A percentile compares a stretch with the other conserved stretches of the same genome.
Conservation (phyloP, 1,284 basidiomycete species). For the Pseudozyma tsukubaensis region DNA sequence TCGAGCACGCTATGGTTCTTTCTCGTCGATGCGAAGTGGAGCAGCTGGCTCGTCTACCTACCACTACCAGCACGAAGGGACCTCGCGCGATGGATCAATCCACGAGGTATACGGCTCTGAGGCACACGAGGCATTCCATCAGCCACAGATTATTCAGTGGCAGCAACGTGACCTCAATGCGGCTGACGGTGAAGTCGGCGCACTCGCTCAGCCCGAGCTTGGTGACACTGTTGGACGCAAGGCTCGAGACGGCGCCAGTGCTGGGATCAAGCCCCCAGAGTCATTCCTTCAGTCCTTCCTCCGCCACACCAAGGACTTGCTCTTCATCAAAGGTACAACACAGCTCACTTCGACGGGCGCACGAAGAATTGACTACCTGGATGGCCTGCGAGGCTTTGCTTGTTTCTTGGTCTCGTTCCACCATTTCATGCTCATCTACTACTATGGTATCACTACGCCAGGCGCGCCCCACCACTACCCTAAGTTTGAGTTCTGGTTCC, state of each 20-base stretch:
- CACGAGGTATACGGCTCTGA: conserved; percentile 31
- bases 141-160: conserved; percentile 57
- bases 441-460: conserved; percentile 52
- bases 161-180: conserved; percentile 48
- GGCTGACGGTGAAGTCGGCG: conserved; percentile 47
- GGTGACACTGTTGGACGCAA: conserved; percentile 47
- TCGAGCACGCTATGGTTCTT: conserved; percentile 13
- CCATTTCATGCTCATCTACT: conserved; percentile 64
- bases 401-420: conserved; percentile 63
- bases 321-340: conserved; percentile 53
- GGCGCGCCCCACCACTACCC: conserved; percentile 50
- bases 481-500: conserved; percentile 57
- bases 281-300: conserved; percentile 21
- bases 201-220: conserved; percentile 47
- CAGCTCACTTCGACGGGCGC: conserved; percentile 53
- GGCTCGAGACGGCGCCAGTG: conserved; percentile 31
- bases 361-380: conserved; percentile 60
- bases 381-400: conserved; percentile 62
- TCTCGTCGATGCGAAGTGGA: conserved; percentile 23
- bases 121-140: conserved; percentile 36
- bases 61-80: conserved; percentile 49
- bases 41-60: conserved; percentile 22
- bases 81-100: conserved; percentile 32
- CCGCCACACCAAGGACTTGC: conserved; percentile 30
- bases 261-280: conserved; percentile 38